These are phyloP conservation scores for Taphrina wiesneri DNA, from an alignment of 1,139 yeast species.

Conservation along the genomic window DNA sequence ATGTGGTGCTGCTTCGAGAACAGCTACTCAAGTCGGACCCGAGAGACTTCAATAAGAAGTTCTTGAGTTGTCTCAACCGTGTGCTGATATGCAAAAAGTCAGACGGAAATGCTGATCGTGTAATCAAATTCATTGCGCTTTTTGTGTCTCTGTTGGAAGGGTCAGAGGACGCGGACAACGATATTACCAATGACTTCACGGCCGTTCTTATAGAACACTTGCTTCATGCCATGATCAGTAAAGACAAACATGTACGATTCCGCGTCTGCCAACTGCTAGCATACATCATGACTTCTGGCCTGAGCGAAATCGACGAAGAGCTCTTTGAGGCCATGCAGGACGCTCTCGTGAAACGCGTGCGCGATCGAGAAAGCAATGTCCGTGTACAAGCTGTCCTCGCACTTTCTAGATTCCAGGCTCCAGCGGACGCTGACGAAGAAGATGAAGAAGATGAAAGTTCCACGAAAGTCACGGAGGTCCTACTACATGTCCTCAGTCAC, in stretches of 20 bases:
- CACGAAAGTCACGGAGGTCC: constrained; percentile 47
- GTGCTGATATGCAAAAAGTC: constrained; percentile 68
- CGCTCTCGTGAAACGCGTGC: constrained; percentile 63
- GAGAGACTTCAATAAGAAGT: constrained; percentile 6
- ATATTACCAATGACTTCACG: constrained; percentile 50
- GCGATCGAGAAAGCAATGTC: constrained; percentile 77
- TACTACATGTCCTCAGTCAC: constrained; percentile 62
- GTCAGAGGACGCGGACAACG: constrained; percentile 21
- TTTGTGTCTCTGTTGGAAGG: constrained; percentile 38
- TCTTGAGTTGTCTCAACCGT: constrained; percentile 41
- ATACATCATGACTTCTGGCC: constrained; percentile 62
- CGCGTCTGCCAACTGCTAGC: constrained; percentile 79
- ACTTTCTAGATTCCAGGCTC: constrained; percentile 73
- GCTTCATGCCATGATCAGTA: constrained; percentile 73
- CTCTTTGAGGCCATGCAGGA: constrained; percentile 64
- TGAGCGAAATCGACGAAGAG: constrained; percentile 75
- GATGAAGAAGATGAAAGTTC: constrained; percentile 51
- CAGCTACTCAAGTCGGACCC: constrained; percentile 1
- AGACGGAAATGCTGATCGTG: constrained; percentile 72
- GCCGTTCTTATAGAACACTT: constrained; percentile 66
- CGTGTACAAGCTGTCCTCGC: constrained; percentile 82
- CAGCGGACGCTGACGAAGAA: constrained; percentile 48
- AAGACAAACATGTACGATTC: constrained; percentile 73
- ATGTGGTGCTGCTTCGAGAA: constrained; percentile 21
- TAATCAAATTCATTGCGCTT: constrained; percentile 59